phyloP scores from a whole-genome alignment of 2,329 filamentous ascomycete genomes.

The Calycina herbarum region DNA sequence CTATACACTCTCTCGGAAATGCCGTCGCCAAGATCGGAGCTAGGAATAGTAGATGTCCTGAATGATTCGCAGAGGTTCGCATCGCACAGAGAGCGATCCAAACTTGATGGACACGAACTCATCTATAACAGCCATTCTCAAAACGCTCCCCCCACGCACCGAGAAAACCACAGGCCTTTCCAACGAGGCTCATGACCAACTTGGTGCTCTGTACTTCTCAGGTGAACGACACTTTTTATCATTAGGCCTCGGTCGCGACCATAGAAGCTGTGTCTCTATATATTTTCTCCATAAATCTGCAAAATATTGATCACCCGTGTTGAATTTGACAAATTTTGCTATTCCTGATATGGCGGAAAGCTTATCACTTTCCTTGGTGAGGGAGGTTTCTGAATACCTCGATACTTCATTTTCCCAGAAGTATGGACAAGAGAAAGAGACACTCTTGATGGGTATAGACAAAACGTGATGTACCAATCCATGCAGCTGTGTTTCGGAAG shows the following conservation, averaged over 20 bases:
- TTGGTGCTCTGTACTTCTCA: neutral
- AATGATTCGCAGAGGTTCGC: neutral
- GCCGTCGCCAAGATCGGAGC: too few species aligned
- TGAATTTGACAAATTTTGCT: neutral
- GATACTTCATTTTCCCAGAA: neutral
- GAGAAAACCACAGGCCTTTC: neutral
- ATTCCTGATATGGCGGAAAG: neutral
- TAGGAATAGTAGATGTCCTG: neutral
- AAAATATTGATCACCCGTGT: neutral
- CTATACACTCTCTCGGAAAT: too few species aligned
- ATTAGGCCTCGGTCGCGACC: neutral
- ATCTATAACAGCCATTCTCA: neutral
- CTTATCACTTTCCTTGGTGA: conserved; percentile 3
- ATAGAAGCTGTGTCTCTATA: neutral
- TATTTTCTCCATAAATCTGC: neutral
- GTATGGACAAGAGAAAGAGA: neutral
- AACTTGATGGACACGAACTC: neutral
- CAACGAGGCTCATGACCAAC: neutral
- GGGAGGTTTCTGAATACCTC: neutral
- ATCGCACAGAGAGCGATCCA: neutral
- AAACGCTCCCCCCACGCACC: neutral
- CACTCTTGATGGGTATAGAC: neutral
- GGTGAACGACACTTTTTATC: neutral
- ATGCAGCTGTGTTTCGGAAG: neutral
- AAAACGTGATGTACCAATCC: neutral